Conservation (phyloP, 2,329 filamentous ascomycete genomes). For the Hypoxylon sp. region DNA sequence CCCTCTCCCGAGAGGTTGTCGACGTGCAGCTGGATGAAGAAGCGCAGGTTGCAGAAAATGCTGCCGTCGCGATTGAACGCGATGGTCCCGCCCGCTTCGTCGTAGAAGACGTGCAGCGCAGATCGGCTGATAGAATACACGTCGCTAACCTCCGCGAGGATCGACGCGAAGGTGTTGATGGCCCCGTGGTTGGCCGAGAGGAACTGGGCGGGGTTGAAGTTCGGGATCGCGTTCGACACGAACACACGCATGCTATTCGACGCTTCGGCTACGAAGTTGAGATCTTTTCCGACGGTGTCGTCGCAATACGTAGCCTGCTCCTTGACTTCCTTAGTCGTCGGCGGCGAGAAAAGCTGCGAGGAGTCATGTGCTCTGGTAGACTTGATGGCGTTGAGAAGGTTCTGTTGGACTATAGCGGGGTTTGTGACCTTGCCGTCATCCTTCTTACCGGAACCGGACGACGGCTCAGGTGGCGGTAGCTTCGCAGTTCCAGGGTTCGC, state of each 20-base stretch:
- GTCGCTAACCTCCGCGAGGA: constrained; percentile 76
- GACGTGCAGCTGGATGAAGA: constrained; percentile 83
- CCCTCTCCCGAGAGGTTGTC: constrained; percentile 59
- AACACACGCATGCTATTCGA: constrained; percentile 81
- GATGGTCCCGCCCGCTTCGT: constrained; percentile 81
- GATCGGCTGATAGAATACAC: constrained; percentile 78
- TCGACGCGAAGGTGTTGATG: constrained; percentile 75
- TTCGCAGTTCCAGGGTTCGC: constrained; percentile 38
- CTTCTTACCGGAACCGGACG: constrained; percentile 40
- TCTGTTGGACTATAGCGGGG: constrained; percentile 72
- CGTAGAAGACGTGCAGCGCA: constrained; percentile 88
- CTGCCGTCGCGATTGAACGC: constrained; percentile 91
- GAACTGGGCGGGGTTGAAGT: constrained; percentile 64
- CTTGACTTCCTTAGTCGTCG: constrained; percentile 77
- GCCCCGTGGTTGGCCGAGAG: constrained; percentile 68
- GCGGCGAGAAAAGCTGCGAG: constrained; percentile 76
- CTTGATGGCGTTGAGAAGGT: constrained; percentile 81
- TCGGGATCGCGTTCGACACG: constrained; percentile 66
- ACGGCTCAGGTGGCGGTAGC: constrained; percentile 38
- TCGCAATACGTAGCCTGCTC: constrained; percentile 92
- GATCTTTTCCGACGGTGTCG: constrained; percentile 77
- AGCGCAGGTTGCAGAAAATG: constrained; percentile 93
- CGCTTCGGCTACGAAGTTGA: constrained; percentile 76
- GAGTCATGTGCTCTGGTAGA: constrained; percentile 83
- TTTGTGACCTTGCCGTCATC: constrained; percentile 67